These are phyloP conservation scores for Saccharum officinarum DNA, from an alignment of 176 grass and related monocot species.

Conservation along the genomic window DNA sequence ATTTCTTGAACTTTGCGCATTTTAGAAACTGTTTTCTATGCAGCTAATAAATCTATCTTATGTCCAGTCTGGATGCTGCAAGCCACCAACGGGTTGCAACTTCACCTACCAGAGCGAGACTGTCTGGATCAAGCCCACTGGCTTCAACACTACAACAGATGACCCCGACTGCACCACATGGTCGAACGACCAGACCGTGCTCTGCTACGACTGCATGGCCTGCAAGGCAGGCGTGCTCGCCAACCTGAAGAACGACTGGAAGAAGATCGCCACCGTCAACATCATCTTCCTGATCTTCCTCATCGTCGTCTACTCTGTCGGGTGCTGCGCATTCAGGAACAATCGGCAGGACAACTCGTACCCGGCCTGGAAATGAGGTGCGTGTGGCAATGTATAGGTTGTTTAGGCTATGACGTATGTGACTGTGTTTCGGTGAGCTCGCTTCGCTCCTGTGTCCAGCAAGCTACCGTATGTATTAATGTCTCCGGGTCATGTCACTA, in stretches of 20 bases:
- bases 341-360: conserved; percentile 72
- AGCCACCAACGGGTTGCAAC: conserved; percentile 84
- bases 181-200: conserved; percentile 53
- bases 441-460: neutral
- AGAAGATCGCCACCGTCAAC: conserved; percentile 79
- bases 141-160: conserved; percentile 37
- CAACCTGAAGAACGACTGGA: conserved; percentile 93
- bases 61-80: conserved; percentile 89
- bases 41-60: conserved; percentile 9
- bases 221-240: conserved; percentile 91
- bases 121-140: conserved; percentile 60
- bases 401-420: neutral
- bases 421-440: neutral
- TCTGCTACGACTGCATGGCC: conserved; percentile 81
- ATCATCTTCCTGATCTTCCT: conserved; percentile 89
- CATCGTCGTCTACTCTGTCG: conserved; percentile 78
- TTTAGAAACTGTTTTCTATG: neutral
- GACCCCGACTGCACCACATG: conserved; percentile 74
- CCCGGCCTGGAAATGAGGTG: conserved; percentile 55
- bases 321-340: conserved; percentile 90
- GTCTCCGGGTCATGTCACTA: neutral
- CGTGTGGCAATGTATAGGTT: neutral
- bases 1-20: neutral
- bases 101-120: conserved; percentile 68
- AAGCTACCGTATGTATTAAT: neutral